Base-by-base conservation (phyloP, 192 early-diverging fungal species). In the Podila epicladia region DNA sequence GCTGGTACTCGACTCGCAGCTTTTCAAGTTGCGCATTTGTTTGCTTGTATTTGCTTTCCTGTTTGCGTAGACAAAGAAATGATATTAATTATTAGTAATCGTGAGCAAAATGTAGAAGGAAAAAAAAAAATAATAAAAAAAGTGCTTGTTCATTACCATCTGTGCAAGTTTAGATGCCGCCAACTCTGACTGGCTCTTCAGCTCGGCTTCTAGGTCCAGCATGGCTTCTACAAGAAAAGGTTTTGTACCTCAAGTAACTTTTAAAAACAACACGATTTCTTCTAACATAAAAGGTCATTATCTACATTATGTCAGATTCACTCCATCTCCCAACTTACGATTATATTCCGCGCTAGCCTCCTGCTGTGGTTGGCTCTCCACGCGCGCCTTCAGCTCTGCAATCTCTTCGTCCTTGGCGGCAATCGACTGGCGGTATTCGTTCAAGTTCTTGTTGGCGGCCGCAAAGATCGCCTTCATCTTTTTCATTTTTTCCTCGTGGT, bases 391-490 rank as follows among this genome's bases (percentile, higher is more conserved):
- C 19, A 85, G 59, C 1, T 82, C 67, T 38, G 63, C 59, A 41
- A 82, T 82, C 45, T 88, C 86, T 32, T 78, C 64, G 49, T 87
- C 85, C 67, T 88, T 86, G 35, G 72, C 58, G 0, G 85, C 67
- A 38, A 88, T 84, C 6, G 82, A 73, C n/a, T 85, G 82, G 1
- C 88, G 77, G 55, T 87, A 86, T 7, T 89, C 85, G 51, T 84
- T 86, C 35, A 91, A 65, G 49, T 82, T 91, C 37, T 86, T 87
- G 41, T 86, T 89, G 20, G 88, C 86, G 50, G 83, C 86, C 17
- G 82, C 86, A 68, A 90, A 90, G 11, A 90, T 88, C 0, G 84
- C 89, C 82, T 84, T 79, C 87, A 88, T 90, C 67, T 89, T 87
- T 58, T 88, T 89, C 65, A 89, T 58, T 60, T 91, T 90, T 24